These are phyloP conservation scores for Inga oerstediana DNA, from an alignment of 306 rosid species.

Conservation along the genomic window DNA sequence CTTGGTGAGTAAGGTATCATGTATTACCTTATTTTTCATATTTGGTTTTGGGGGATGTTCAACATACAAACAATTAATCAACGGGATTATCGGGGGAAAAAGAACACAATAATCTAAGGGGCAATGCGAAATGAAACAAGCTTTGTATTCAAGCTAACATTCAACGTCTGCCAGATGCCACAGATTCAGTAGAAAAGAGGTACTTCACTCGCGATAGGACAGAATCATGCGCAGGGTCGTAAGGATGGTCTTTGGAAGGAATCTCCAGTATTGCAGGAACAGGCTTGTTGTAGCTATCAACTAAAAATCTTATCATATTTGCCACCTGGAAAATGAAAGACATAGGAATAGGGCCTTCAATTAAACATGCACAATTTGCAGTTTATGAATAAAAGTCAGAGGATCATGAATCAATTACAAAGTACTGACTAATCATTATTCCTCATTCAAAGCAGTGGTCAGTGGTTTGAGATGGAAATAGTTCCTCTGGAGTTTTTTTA, in stretches of 20 bases:
- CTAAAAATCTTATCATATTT: slow-evolving; percentile 90
- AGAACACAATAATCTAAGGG: background rate
- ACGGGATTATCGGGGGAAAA: too few relatives aligned
- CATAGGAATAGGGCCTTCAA: slow-evolving; percentile 7
- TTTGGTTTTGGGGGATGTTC: slow-evolving; percentile 53
- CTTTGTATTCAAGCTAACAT: slow-evolving; percentile 31
- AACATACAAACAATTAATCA: background rate
- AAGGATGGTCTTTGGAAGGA: slow-evolving; percentile 95
- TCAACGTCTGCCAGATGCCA: slow-evolving; percentile 82
- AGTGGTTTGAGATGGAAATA: background rate
- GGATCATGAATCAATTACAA: background rate
- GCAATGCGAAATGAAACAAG: slow-evolving; percentile 6
- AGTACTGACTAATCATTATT: background rate
- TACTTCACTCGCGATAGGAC: slow-evolving; percentile 91
- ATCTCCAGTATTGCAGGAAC: slow-evolving; percentile 93
- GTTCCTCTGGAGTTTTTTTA: background rate
- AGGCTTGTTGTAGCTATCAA: slow-evolving; percentile 90
- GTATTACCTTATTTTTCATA: slow-evolving; percentile 35
- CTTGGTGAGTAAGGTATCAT: slow-evolving; percentile 5
- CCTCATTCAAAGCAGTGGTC: background rate
- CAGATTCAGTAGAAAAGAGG: slow-evolving; percentile 86
- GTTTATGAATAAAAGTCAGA: background rate
- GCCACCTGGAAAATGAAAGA: slow-evolving; percentile 68
- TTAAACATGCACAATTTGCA: background rate
- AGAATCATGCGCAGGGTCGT: slow-evolving; percentile 91